These are phyloP conservation scores for Aspergillus sp. DNA, from an alignment of 2,329 filamentous ascomycete genomes.

Conservation along the genomic window DNA sequence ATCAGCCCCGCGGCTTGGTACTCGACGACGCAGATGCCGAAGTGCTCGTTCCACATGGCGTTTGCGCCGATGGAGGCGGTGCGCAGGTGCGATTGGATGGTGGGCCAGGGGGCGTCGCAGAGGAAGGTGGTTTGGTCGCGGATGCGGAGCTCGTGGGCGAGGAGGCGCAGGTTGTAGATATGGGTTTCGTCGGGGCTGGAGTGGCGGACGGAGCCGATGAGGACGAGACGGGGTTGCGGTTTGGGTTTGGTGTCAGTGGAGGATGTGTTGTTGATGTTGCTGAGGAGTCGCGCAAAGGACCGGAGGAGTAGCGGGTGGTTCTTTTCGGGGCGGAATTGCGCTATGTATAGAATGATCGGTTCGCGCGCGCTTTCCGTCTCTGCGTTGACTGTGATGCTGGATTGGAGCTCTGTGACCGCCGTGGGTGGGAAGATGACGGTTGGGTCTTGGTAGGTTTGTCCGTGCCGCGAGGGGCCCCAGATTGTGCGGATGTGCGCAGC, in stretches of 20 bases:
- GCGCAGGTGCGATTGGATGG: slow-evolving; percentile 71
- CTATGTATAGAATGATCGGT: slow-evolving; percentile 78
- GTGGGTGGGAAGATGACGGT: slow-evolving; percentile 85
- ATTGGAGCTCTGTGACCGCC: slow-evolving; percentile 74
- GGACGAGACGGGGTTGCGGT: slow-evolving; percentile 57
- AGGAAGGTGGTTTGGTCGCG: slow-evolving; percentile 80
- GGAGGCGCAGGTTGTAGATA: slow-evolving; percentile 79
- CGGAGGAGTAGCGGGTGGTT: slow-evolving; percentile 82
- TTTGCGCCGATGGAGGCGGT: slow-evolving; percentile 81
- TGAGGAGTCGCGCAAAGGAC: slow-evolving; percentile 71
- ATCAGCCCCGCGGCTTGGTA: slow-evolving; percentile 94
- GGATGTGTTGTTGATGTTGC: slow-evolving; percentile 38
- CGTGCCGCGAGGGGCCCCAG: slow-evolving; percentile 54
- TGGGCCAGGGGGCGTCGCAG: slow-evolving; percentile 80
- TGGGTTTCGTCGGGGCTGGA: slow-evolving; percentile 42
- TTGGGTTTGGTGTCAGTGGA: slow-evolving; percentile 37
- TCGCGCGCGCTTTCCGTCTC: slow-evolving; percentile 62
- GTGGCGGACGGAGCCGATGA: slow-evolving; percentile 89
- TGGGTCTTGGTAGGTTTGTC: slow-evolving; percentile 37
- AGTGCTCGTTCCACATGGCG: slow-evolving; percentile 99
- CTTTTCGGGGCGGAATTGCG: slow-evolving; percentile 95
- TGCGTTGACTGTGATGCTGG: slow-evolving; percentile 61
- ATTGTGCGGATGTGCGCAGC: slow-evolving; percentile 70
- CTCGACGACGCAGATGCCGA: slow-evolving; percentile 95
- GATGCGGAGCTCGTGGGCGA: slow-evolving; percentile 78